These are phyloP conservation scores for Coriolopsis trogii DNA, from an alignment of 1,284 basidiomycete genomes.

Conservation along the genomic window DNA sequence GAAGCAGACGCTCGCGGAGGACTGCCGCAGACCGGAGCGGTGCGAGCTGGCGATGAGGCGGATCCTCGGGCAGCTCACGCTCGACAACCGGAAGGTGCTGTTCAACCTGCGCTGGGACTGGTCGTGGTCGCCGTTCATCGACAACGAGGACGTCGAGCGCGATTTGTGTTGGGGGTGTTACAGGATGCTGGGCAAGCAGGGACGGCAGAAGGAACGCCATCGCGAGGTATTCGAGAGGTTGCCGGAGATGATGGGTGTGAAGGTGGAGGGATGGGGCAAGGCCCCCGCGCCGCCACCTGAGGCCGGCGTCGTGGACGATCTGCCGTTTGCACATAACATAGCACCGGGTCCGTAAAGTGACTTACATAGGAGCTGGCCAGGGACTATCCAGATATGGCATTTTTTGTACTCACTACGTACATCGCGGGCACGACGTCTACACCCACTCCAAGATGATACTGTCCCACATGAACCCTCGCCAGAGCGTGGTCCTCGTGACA, in stretches of 20 bases:
- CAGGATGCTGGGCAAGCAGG: slow-evolving; percentile 5
- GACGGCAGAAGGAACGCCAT: slow-evolving; percentile 7
- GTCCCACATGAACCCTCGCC: neutral
- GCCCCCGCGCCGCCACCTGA: neutral
- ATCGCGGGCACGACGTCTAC: too few relatives aligned
- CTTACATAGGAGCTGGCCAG: too few relatives aligned
- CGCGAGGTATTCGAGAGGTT: slow-evolving; percentile 4
- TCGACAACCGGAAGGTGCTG: slow-evolving; percentile 20
- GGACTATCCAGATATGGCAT: too few relatives aligned
- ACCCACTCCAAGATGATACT: neutral
- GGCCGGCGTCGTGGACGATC: too few relatives aligned
- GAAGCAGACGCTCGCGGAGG: neutral
- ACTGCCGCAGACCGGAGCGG: neutral
- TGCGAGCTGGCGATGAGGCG: slow-evolving; percentile 11
- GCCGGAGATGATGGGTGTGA: slow-evolving; percentile 12
- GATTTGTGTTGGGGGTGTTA: slow-evolving; percentile 13
- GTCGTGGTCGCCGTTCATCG: slow-evolving; percentile 10
- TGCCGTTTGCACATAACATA: too few relatives aligned
- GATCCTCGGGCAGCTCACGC: slow-evolving; percentile 19
- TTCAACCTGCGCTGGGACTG: slow-evolving; percentile 6
- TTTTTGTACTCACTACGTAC: too few relatives aligned
- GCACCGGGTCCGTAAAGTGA: too few relatives aligned
- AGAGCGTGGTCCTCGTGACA: neutral
- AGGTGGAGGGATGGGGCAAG: neutral
- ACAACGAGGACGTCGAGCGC: slow-evolving; percentile 6